Evolutionary conservation across 345 rosid genomes (phyloP).

Genomic region (Eucalyptus decipiens): DNA sequence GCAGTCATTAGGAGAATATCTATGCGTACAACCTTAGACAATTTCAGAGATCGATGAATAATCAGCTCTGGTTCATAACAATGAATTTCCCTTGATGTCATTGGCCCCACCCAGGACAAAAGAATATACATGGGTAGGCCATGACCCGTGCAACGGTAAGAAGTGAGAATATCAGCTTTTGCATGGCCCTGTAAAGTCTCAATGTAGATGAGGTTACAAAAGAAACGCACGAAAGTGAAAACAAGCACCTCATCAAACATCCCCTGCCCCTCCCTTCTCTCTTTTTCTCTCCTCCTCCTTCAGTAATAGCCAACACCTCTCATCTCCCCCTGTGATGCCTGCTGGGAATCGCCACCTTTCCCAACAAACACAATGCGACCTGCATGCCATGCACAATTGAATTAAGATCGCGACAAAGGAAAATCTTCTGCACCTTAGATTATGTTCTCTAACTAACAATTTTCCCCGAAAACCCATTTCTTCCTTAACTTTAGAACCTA

Average conservation of each 20-base stretch:
- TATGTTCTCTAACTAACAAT: not conserved
- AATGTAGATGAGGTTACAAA: not conserved
- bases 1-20: not conserved
- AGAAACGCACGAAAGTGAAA: not conserved
- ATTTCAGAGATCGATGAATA: not conserved
- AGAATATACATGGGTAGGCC: not conserved
- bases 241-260: not conserved
- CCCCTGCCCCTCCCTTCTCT: not conserved
- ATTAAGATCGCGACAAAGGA: not conserved
- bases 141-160: not conserved
- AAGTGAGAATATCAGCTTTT: not conserved
- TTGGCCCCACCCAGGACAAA: not conserved
- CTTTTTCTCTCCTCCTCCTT: not conserved
- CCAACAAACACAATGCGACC: slow-evolving; percentile 3
- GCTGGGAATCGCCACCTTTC: not conserved
- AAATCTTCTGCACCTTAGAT: not conserved
- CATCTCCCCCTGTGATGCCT: not conserved
- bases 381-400: not conserved
- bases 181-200: not conserved
- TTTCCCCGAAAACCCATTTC: not conserved
- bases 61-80: not conserved
- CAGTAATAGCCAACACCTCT: slow-evolving; percentile 1
- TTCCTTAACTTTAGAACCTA: not conserved
- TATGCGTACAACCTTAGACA: not conserved
- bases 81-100: not conserved